Evolutionary conservation across 345 rosid species (phyloP).

Genomic region (Camelina neglecta): DNA sequence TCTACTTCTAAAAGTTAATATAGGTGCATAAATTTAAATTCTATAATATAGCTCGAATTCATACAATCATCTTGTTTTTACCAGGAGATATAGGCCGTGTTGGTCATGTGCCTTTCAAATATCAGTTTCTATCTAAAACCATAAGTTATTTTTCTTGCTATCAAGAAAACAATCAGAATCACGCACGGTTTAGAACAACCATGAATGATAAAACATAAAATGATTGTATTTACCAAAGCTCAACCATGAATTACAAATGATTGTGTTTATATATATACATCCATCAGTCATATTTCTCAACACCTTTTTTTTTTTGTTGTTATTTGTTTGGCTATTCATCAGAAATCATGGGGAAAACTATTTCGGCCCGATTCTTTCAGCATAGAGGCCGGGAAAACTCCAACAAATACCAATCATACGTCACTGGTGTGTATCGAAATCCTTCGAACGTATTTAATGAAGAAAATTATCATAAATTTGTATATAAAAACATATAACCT

Average conservation of each 20-base stretch:
- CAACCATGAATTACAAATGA: background rate
- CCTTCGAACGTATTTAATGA: background rate
- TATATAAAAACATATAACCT: background rate
- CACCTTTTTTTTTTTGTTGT: background rate
- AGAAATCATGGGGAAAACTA: constrained; percentile 76
- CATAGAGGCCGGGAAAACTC: constrained; percentile 69
- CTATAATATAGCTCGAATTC: background rate
- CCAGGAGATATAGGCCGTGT: background rate
- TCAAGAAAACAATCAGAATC: background rate
- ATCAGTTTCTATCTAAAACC: background rate
- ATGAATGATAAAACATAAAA: background rate
- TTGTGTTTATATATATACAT: background rate
- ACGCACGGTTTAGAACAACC: background rate
- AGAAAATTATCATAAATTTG: background rate
- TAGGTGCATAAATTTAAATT: background rate
- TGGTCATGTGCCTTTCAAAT: background rate
- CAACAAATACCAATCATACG: constrained; percentile 28
- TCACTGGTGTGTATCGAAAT: constrained; percentile 42
- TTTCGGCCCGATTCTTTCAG: constrained; percentile 70
- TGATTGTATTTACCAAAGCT: background rate
- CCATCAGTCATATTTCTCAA: background rate
- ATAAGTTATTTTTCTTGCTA: background rate
- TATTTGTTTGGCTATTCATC: background rate
- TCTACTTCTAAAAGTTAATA: background rate
- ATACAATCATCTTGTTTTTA: background rate